A percentile compares a stretch with the other conserved stretches of the same genome.
Evolutionary conservation across 805 yeast species (phyloP).

Genomic region (Teunomyces aglyptinius): DNA sequence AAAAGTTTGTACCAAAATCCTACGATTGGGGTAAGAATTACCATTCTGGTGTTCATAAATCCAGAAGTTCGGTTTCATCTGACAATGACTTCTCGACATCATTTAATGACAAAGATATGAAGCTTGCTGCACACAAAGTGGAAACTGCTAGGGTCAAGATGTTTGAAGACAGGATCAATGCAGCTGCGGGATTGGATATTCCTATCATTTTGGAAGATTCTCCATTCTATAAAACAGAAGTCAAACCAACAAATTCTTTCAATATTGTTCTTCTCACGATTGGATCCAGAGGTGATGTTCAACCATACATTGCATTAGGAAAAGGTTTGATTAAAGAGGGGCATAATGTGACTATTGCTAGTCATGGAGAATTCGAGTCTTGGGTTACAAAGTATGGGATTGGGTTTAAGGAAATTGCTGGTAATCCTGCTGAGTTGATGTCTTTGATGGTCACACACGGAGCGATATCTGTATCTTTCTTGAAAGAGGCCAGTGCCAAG

Average conservation of each 20-base stretch:
- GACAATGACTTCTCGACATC: background rate
- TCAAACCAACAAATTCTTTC: conserved; percentile 53
- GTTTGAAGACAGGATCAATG: conserved; percentile 64
- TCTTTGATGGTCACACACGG: conserved; percentile 90
- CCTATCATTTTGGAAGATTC: conserved; percentile 70
- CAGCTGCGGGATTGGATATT: conserved; percentile 59
- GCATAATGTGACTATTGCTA: conserved; percentile 78
- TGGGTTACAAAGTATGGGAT: conserved; percentile 73
- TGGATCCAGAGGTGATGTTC: conserved; percentile 96
- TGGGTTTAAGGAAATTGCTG: conserved; percentile 74
- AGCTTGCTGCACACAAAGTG: conserved; percentile 23
- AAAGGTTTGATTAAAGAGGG: conserved; percentile 78
- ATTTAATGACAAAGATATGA: conserved; percentile 5
- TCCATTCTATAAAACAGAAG: conserved; percentile 50
- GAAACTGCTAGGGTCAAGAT: conserved; percentile 61
- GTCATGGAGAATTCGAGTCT: conserved; percentile 75
- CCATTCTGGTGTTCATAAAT: conserved; percentile 14
- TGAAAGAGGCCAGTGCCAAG: conserved; percentile 77
- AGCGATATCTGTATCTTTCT: conserved; percentile 74
- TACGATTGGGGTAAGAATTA: conserved; percentile 24
- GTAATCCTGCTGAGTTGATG: conserved; percentile 92
- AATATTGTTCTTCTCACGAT: conserved; percentile 76
- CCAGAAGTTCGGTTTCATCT: conserved; percentile 10
- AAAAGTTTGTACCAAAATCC: conserved; percentile 19
- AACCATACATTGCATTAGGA: conserved; percentile 91